Conservation (phyloP, 176 grass and related monocot species). For the Zoysia pacifica region DNA sequence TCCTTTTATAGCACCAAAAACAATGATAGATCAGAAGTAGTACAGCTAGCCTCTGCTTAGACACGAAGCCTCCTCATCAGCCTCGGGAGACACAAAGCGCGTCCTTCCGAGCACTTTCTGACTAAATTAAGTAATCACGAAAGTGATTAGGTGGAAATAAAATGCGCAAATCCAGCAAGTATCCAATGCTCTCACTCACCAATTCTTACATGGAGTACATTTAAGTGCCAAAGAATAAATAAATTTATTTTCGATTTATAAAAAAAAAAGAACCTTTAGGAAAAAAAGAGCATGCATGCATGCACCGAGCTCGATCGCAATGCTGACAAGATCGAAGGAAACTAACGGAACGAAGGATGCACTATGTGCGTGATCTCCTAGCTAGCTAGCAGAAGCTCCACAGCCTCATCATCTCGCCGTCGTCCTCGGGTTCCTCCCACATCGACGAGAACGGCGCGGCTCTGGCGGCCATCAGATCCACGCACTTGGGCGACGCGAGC, state of each 20-base stretch:
- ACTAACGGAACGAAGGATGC: background rate
- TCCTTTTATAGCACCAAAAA: slow-evolving; percentile 49
- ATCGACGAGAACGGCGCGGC: slow-evolving; percentile 27
- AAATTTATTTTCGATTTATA: slow-evolving; percentile 24
- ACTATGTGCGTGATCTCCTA: background rate
- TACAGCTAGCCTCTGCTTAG: slow-evolving; percentile 43
- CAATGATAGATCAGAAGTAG: slow-evolving; percentile 19
- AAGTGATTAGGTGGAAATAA: slow-evolving; percentile 5
- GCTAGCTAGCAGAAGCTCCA: slow-evolving; percentile 59
- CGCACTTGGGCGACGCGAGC: slow-evolving; percentile 44
- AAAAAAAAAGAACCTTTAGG: slow-evolving; percentile 16
- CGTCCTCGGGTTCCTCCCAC: slow-evolving; percentile 67
- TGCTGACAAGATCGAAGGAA: background rate
- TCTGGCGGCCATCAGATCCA: slow-evolving; percentile 41
- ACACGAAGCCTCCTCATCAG: background rate
- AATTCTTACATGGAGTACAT: background rate
- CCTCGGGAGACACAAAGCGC: slow-evolving; percentile 49
- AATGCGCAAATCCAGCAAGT: slow-evolving; percentile 40
- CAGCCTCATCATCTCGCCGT: slow-evolving; percentile 56
- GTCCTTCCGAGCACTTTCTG: slow-evolving; percentile 36
- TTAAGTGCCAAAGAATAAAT: background rate
- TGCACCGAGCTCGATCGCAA: slow-evolving; percentile 25
- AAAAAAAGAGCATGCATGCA: background rate
- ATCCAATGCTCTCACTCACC: slow-evolving; percentile 50
- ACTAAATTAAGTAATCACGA: slow-evolving; percentile 42